Base-by-base conservation (phyloP, 176 grass and related monocot genomes). In the Triticum dicoccoides region DNA sequence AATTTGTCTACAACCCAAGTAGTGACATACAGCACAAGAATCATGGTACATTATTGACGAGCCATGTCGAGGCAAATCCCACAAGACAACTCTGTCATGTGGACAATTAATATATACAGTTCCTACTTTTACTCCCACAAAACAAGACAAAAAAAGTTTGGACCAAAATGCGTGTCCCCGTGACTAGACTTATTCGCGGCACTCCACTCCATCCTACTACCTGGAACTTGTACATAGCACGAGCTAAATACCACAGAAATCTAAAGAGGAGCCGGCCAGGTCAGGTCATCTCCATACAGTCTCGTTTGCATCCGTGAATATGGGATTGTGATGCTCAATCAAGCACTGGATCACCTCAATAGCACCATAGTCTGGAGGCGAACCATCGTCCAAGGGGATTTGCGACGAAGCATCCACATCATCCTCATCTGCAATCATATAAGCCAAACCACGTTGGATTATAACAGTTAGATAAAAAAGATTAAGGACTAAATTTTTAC, bases 321-420 rank as follows among this genome's bases (percentile, higher is more conserved):
- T 91, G 51, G 92, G 87, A 71, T 99, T 99, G 80, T 99, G 94
- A 86, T 99, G 94, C 86, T 96, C 97, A 29, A 96, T 96, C 41
- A 99, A 85, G 65, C 94, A 96, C 73, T 96, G 97, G 52, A 99
- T 94, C 41, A 96, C 94, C 87, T 99, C 97, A 68, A 99, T 96
- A 21, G 94, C 91, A 81, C 80, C 92, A 87, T 99, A 99, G 82
- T 99, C 94, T 73, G 90, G 90, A 13, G 94, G 90, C 0, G 85
- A 87, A 52, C 73, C 88, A 75, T 96, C 97, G n/a, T 99, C 92
- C 77, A 99, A 85, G 12, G 97, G 92, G 52, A 99, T 99, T 73
- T 98, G 97, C 24, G 88, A 89, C 42, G 93, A 93, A 76, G 87
- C 97, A 85, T 94, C 90, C n/a, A 61, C 87, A 6, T 91, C 91